phyloP scores from a whole-genome alignment of 2,329 filamentous ascomycete species.

The Exophiala oligosperma region DNA sequence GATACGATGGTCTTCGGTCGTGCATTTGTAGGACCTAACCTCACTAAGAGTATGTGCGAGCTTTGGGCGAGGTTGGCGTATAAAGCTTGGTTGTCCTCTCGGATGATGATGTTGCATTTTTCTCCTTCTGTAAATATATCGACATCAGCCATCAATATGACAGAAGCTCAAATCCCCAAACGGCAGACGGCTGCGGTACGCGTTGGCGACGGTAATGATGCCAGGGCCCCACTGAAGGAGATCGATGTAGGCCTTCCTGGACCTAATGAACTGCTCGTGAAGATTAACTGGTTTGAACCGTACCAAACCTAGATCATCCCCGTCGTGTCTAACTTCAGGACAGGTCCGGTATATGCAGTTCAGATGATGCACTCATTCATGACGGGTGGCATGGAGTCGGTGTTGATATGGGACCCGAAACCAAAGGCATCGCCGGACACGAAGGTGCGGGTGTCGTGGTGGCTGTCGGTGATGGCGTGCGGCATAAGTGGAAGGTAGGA shows the following conservation, averaged over 20 bases:
- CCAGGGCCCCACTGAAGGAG: slow-evolving; percentile 33
- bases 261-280: slow-evolving; percentile 85
- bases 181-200: slow-evolving; percentile 13
- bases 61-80: too few species aligned
- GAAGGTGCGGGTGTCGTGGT: slow-evolving; percentile 81
- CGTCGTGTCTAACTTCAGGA: not conserved
- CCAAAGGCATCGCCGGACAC: slow-evolving; percentile 41
- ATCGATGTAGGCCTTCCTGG: slow-evolving; percentile 79
- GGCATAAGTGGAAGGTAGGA: slow-evolving; percentile 71
- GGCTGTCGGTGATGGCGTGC: slow-evolving; percentile 71
- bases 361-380: slow-evolving; percentile 52
- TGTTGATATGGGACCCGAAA: slow-evolving; percentile 22
- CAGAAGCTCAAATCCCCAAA: slow-evolving; percentile 3
- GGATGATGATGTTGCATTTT: not conserved
- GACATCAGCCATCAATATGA: not conserved
- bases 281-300: slow-evolving; percentile 65
- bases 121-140: not conserved
- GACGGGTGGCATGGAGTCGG: slow-evolving; percentile 27
- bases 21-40: too few species aligned
- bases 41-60: too few species aligned
- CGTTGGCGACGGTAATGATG: slow-evolving; percentile 9
- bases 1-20: too few species aligned
- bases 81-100: too few species aligned
- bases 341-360: slow-evolving; percentile 77
- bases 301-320: too few species aligned